phyloP scores from a whole-genome alignment of 1,139 yeast species.

The Kodamaea alishanica region DNA sequence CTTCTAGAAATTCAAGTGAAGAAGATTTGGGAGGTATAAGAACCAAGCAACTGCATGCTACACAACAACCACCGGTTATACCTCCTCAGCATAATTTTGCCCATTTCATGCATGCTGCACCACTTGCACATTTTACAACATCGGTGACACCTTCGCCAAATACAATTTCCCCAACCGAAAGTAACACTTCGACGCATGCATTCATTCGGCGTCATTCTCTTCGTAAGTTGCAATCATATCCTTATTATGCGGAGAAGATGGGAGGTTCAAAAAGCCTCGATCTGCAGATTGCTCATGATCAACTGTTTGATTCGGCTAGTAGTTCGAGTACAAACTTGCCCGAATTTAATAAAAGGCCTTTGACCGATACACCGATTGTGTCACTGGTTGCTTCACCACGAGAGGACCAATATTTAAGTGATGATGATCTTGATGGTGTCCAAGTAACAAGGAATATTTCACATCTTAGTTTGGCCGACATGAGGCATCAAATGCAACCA shows the following conservation, averaged over 20 bases:
- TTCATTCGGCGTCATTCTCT: constrained; percentile 10
- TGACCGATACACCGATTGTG: constrained; percentile 68
- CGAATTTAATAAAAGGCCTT: constrained; percentile 63
- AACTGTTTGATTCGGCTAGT: constrained; percentile 15
- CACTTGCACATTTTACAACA: constrained; percentile 11
- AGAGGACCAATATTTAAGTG: constrained; percentile 30
- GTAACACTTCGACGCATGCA: constrained; percentile 6
- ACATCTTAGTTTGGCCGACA: constrained; percentile 39
- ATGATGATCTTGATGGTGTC: constrained; percentile 22
- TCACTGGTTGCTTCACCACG: constrained; percentile 55
- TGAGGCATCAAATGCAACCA: constrained; percentile 17
- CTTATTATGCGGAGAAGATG: constrained; percentile 15
- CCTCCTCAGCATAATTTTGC: not conserved
- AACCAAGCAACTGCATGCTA: constrained; percentile 1
- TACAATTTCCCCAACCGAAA: constrained; percentile 5
- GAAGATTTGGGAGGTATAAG: constrained; percentile 16
- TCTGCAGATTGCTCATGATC: constrained; percentile 19
- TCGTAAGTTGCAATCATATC: constrained; percentile 15
- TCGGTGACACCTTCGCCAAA: constrained; percentile 15
- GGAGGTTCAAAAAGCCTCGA: constrained; percentile 27
- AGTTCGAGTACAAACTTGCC: constrained; percentile 35
- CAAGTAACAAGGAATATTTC: constrained; percentile 37
- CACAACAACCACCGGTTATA: not conserved
- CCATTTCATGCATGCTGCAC: constrained; percentile 1
- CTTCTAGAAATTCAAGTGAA: constrained; percentile 15